Evolutionary conservation across 2,329 filamentous ascomycete genomes (phyloP).

Genomic region (Sphaerulina populicola): DNA sequence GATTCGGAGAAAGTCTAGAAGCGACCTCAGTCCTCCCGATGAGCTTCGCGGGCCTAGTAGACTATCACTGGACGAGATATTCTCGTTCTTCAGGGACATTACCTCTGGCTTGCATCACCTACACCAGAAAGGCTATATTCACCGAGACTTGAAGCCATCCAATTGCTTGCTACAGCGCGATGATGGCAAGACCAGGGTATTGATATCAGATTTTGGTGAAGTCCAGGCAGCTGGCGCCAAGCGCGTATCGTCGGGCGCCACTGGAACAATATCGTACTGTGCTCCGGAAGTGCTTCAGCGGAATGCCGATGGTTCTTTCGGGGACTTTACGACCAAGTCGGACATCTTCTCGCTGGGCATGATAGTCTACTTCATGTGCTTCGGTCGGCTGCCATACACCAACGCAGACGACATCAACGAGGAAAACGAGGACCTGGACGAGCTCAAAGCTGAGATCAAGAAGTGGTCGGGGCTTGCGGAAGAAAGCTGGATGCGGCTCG

Average conservation of each 20-base stretch:
- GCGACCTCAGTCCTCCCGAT: conserved; percentile 56
- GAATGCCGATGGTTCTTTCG: conserved; percentile 58
- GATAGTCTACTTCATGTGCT: conserved; percentile 98
- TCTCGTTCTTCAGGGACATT: conserved; percentile 92
- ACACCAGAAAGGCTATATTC: conserved; percentile 85
- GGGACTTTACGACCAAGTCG: conserved; percentile 93
- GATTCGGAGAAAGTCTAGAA: conserved; percentile 71
- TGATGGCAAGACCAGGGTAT: conserved; percentile 61
- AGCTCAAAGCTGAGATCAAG: conserved; percentile 75
- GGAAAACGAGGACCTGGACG: conserved; percentile 83
- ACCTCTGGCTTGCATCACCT: conserved; percentile 85
- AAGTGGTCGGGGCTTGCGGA: conserved; percentile 75
- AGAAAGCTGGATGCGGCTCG: conserved; percentile 54
- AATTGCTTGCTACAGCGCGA: conserved; percentile 79
- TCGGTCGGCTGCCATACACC: conserved; percentile 75
- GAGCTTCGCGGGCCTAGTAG: conserved; percentile 47
- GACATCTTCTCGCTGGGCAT: conserved; percentile 98
- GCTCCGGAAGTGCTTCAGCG: conserved; percentile 77
- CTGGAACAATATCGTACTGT: conserved; percentile 94
- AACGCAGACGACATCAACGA: conserved; percentile 80
- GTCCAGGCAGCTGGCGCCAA: conserved; percentile 76
- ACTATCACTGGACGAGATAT: conserved; percentile 81
- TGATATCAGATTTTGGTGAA: conserved; percentile 97
- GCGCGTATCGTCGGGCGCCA: conserved; percentile 84
- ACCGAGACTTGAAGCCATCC: conserved; percentile 89